Conservation (phyloP, 1,139 yeast genomes). For the Yamadazyma epiphylla region DNA sequence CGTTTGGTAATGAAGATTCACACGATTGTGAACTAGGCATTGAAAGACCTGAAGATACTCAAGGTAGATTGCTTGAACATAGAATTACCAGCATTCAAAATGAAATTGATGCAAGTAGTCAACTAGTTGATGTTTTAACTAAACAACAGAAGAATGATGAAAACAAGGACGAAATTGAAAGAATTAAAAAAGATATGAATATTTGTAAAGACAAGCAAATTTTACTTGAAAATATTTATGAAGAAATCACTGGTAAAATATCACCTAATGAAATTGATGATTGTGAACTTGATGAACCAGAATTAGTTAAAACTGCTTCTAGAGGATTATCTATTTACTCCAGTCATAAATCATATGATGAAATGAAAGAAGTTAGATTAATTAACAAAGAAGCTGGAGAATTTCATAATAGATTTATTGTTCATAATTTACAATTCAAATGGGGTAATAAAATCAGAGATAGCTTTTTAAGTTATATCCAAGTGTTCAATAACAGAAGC, state of each 20-base stretch:
- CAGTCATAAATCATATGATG: constrained; percentile 22
- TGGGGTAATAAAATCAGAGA: constrained; percentile 76
- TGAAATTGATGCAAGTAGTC: constrained; percentile 35
- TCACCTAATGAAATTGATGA: constrained; percentile 7
- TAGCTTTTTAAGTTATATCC: constrained; percentile 58
- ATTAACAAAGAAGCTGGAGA: constrained; percentile 24
- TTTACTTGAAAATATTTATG: constrained; percentile 10
- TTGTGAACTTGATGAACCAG: constrained; percentile 8
- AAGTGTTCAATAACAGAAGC: constrained; percentile 53
- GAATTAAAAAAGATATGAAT: constrained; percentile 5
- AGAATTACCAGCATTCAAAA: constrained; percentile 43
- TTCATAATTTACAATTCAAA: constrained; percentile 71
- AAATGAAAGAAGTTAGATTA: constrained; percentile 27
- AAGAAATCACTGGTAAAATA: constrained; percentile 8
- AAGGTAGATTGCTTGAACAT: constrained; percentile 34
- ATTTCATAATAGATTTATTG: constrained; percentile 73
- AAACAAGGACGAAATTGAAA: constrained; percentile 4
- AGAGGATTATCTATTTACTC: constrained; percentile 24
- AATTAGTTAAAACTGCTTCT: constrained; percentile 10
- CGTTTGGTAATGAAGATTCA: constrained; percentile 65
- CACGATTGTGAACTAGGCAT: constrained; percentile 67
- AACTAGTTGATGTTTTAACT: constrained; percentile 23
- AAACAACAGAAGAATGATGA: not conserved
- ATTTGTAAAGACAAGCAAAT: constrained; percentile 9
- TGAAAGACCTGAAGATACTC: constrained; percentile 53